Evolutionary conservation across 148 eudicot species (phyloP), one percentile per base, ranked within the genome.

Genomic region (Silene latifolia): DNA sequence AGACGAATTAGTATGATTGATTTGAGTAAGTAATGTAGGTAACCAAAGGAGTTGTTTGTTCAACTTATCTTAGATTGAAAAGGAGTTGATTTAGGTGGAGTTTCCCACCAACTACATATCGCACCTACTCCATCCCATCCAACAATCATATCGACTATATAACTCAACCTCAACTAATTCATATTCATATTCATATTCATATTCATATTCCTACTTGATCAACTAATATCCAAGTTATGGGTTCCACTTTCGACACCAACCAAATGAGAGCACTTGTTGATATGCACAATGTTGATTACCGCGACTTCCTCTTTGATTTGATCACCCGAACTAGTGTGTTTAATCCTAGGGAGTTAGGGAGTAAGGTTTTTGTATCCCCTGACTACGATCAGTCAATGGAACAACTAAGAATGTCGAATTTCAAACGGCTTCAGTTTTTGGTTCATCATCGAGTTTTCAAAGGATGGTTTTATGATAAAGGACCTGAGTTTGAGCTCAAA

Each of bases 361-460:
- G 85, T 9, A 83, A 79, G 62, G 76, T 85, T 15, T 93, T 84
- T 72, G 89, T 89, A 8, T 68, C 74, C 20, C 93, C 97, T 8
- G 93, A 91, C 73, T 91, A 87, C 71, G 86, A 91, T 66, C 86
- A 88, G 73, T 48, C 89, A 4, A 89, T 86, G 98, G 94, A 89
- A 74, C 86, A 88, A 82, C 92, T 89, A 79, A 83, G 97, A 76
- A 92, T 78, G 77, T 75, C 84, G 82, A 91, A 97, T 0, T 77
- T 88, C 92, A 83, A 64, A 79, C 72, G 97, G 63, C 76, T 93
- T 57, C 71, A 61, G 77, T 93, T 80, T 19, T 70, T 93, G 75
- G 57, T 78, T 39, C 86, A 82, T 7, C 71, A 71, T 12, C 95
- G 97, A 3, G 87, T 89, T 18, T 89, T 86, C 13, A 63, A 81